A percentile compares a stretch with the other conserved stretches of the same genome.
Evolutionary conservation across 2,329 filamentous ascomycete genomes (phyloP).

Genomic region (Coleophoma crateriformis): DNA sequence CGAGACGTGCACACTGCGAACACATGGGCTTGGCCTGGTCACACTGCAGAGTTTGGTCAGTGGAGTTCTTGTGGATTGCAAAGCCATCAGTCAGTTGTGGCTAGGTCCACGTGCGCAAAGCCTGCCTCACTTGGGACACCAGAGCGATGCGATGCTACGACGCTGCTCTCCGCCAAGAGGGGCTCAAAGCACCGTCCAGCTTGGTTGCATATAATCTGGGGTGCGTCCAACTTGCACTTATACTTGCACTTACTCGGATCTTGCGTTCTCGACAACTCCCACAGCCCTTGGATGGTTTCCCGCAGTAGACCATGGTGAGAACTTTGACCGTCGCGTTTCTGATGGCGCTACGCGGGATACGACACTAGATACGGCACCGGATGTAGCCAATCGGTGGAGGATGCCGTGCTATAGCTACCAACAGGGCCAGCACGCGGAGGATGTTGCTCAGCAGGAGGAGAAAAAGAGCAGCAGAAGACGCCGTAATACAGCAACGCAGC

Average conservation of each 20-base stretch:
- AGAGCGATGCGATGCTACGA: not conserved
- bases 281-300: constrained; percentile 52
- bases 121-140: not conserved
- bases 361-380: no score
- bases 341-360: no score
- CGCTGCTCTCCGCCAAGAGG: not conserved
- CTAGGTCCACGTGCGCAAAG: not conserved
- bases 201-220: not conserved
- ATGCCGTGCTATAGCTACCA: no score
- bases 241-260: constrained; percentile 38
- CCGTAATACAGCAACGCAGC: no score
- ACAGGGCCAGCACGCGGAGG: no score
- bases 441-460: no score
- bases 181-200: not conserved
- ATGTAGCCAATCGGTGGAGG: no score
- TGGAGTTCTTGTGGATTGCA: no score
- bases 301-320: constrained; percentile 16
- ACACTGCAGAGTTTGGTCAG: constrained; percentile 31
- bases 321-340: no score
- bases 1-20: constrained; percentile 46
- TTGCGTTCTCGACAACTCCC: constrained; percentile 48
- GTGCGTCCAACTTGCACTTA: not conserved
- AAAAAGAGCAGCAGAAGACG: no score
- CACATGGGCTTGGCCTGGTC: constrained; percentile 45
- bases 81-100: no score